These are phyloP conservation scores for Cladophialophora psammophila DNA, from an alignment of 2,329 filamentous ascomycete species.

Conservation along the genomic window DNA sequence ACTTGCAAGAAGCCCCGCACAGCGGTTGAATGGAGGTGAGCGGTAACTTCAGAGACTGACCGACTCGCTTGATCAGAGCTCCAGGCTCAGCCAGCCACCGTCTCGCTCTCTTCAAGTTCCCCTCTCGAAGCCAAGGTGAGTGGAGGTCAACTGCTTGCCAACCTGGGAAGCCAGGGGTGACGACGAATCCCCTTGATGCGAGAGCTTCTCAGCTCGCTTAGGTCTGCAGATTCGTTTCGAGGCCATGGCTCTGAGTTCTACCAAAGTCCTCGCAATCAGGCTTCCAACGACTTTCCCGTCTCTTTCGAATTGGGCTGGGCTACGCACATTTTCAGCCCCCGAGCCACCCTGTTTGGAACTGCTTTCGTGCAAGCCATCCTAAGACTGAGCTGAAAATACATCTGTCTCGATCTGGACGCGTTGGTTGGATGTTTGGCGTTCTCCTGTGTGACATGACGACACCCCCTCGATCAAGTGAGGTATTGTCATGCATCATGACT, in stretches of 20 bases:
- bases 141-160: neutral
- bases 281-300: neutral
- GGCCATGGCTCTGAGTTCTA: neutral
- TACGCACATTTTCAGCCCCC: neutral
- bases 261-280: neutral
- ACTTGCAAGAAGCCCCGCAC: neutral
- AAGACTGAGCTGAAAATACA: neutral
- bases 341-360: neutral
- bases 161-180: neutral
- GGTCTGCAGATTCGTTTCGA: neutral
- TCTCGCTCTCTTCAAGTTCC: neutral
- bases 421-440: neutral
- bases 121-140: neutral
- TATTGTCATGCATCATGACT: neutral
- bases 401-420: neutral
- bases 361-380: neutral
- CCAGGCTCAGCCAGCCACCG: neutral
- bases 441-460: neutral
- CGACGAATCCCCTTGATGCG: neutral
- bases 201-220: conserved; percentile 1
- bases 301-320: neutral
- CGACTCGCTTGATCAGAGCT: neutral
- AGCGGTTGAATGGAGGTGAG: neutral
- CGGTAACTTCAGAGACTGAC: neutral
- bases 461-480: neutral